Conservation (phyloP, 176 grass and related monocot genomes). For the Oryza rufipogon region DNA sequence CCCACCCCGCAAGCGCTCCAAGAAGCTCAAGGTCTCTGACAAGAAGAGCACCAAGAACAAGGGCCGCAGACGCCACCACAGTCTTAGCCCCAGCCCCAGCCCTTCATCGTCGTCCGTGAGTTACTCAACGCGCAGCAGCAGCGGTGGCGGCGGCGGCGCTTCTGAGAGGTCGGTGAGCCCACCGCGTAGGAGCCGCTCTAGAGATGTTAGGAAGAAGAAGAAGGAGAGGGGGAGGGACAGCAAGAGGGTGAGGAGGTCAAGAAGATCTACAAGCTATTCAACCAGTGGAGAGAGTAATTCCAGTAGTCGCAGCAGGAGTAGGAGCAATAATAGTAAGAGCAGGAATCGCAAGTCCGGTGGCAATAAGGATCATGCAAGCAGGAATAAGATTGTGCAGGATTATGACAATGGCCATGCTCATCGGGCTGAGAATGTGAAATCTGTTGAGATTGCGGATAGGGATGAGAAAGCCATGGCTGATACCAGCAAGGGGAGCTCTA, state of each 20-base stretch:
- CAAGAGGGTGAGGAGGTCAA: constrained; percentile 35
- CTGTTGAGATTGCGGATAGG: not conserved
- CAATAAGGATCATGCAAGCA: constrained; percentile 27
- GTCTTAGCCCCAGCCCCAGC: constrained; percentile 29
- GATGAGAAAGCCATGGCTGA: constrained; percentile 8
- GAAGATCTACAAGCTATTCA: constrained; percentile 37
- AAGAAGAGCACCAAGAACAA: constrained; percentile 53
- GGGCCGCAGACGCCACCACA: constrained; percentile 23
- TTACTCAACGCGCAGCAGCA: constrained; percentile 42
- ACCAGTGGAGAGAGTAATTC: constrained; percentile 48
- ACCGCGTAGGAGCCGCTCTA: constrained; percentile 43
- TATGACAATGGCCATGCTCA: constrained; percentile 36
- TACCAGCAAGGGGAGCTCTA: constrained; percentile 10
- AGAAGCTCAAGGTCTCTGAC: constrained; percentile 43
- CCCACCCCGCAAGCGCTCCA: constrained; percentile 46
- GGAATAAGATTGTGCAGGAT: constrained; percentile 47
- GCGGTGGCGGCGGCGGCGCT: constrained; percentile 27
- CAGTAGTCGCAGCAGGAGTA: constrained; percentile 49
- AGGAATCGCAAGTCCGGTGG: constrained; percentile 14
- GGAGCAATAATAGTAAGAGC: constrained; percentile 39
- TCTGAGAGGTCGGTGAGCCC: constrained; percentile 49
- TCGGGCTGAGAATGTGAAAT: not conserved
- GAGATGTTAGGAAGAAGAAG: constrained; percentile 42
- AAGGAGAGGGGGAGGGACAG: constrained; percentile 53
- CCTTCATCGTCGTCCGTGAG: constrained; percentile 42